These are phyloP conservation scores for Trichothecium sympodiale DNA, from an alignment of 2,329 filamentous ascomycete species.

Conservation along the genomic window DNA sequence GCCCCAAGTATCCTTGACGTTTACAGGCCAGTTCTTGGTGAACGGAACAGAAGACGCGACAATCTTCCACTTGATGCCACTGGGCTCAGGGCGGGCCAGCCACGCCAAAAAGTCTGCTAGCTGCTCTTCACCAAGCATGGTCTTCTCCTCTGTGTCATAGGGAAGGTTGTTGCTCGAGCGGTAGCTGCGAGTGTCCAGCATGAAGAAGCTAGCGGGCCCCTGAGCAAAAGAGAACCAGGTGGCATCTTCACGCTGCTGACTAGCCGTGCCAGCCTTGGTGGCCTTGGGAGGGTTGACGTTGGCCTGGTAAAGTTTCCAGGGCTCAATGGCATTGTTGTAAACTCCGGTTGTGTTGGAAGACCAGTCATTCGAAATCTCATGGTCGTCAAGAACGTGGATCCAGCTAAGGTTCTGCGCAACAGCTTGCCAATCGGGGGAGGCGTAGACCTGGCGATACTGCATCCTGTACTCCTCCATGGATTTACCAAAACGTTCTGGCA, in stretches of 20 bases:
- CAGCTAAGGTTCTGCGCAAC: conserved; percentile 76
- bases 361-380: conserved; percentile 96
- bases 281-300: conserved; percentile 69
- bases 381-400: conserved; percentile 95
- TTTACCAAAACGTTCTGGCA: conserved; percentile 68
- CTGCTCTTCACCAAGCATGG: conserved; percentile 77
- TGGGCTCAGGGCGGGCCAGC: conserved; percentile 59
- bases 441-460: conserved; percentile 93
- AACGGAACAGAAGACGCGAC: conserved; percentile 85
- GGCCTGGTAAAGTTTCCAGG: conserved; percentile 79
- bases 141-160: conserved; percentile 52
- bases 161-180: conserved; percentile 54
- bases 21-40: conserved; percentile 94
- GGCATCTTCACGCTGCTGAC: conserved; percentile 34
- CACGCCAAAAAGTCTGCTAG: conserved; percentile 69
- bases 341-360: conserved; percentile 69
- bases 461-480: conserved; percentile 68
- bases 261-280: conserved; percentile 17
- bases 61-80: conserved; percentile 85
- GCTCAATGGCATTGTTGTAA: conserved; percentile 69
- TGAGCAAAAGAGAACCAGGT: conserved; percentile 87
- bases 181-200: conserved; percentile 85
- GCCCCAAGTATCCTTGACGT: conserved; percentile 84
- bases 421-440: conserved; percentile 79
- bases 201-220: conserved; percentile 87